These are phyloP conservation scores for Penicillium sp. DNA, from an alignment of 2,329 filamentous ascomycete species.

Conservation along the genomic window DNA sequence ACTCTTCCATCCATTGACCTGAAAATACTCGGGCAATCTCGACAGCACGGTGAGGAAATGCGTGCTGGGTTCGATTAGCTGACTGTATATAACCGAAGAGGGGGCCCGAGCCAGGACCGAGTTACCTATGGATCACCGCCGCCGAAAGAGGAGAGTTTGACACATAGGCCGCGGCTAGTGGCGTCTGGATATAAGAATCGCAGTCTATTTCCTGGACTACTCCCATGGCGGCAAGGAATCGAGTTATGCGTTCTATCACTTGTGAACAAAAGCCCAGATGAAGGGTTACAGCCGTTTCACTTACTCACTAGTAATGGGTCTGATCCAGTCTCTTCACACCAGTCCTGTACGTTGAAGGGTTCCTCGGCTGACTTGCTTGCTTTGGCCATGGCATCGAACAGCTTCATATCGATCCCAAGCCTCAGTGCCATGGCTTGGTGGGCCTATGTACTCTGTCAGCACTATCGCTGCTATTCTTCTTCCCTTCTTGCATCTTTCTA, in stretches of 20 bases:
- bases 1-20: conserved; percentile 8
- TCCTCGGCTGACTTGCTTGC: neutral
- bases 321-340: neutral
- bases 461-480: neutral
- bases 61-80: conserved; percentile 2
- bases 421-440: conserved; percentile 14
- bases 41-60: conserved; percentile 15
- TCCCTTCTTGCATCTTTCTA: neutral
- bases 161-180: conserved; percentile 10
- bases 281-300: neutral
- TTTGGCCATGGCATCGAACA: conserved; percentile 12
- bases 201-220: conserved; percentile 5
- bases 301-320: conserved; percentile 7
- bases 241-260: conserved; percentile 5
- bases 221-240: conserved; percentile 13
- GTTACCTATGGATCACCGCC: conserved; percentile 14
- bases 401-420: conserved; percentile 12
- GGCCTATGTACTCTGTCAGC: neutral
- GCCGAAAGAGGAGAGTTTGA: conserved; percentile 15
- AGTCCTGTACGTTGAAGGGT: neutral
- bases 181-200: neutral
- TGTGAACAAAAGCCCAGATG: neutral
- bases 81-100: neutral
- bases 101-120: neutral
- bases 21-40: conserved; percentile 15